These are phyloP conservation scores for Marasmius oreades DNA, from an alignment of 1,284 basidiomycete species.

Conservation along the genomic window DNA sequence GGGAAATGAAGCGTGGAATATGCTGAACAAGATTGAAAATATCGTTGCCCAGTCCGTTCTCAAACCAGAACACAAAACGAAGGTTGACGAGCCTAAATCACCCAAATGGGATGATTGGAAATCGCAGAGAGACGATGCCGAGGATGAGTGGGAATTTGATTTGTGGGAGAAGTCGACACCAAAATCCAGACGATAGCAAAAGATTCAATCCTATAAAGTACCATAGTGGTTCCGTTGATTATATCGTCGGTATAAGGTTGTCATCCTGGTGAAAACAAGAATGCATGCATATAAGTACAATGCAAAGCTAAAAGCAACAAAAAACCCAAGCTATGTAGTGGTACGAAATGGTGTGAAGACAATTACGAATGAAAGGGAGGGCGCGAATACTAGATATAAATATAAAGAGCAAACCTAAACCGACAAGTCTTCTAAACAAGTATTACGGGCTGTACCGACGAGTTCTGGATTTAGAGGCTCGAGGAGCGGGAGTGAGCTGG, in stretches of 20 bases:
- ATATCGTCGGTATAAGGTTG: background rate
- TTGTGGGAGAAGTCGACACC: constrained; percentile 29
- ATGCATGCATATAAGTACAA: background rate
- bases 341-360: background rate
- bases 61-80: background rate
- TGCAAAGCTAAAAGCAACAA: background rate
- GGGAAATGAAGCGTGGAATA: constrained; percentile 36
- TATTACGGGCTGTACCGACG: constrained; percentile 28
- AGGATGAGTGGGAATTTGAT: constrained; percentile 34
- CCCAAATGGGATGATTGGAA: constrained; percentile 41
- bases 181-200: constrained; percentile 7
- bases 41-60: constrained; percentile 19
- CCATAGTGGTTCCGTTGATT: background rate
- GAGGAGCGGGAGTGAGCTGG: constrained; percentile 33
- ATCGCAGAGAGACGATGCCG: constrained; percentile 24
- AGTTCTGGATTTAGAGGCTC: constrained; percentile 44
- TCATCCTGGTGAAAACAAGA: background rate
- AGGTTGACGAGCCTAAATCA: constrained; percentile 9
- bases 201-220: background rate
- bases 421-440: no score
- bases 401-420: no score
- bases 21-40: constrained; percentile 37
- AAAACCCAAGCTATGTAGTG: background rate
- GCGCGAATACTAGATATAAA: constrained; percentile 4
- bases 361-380: no score